Percentiles rank a stretch among this genome's conserved stretches.
phyloP scores from a whole-genome alignment of 768 basidiomycete genomes.

The Leucocoprinus birnbaumii region DNA sequence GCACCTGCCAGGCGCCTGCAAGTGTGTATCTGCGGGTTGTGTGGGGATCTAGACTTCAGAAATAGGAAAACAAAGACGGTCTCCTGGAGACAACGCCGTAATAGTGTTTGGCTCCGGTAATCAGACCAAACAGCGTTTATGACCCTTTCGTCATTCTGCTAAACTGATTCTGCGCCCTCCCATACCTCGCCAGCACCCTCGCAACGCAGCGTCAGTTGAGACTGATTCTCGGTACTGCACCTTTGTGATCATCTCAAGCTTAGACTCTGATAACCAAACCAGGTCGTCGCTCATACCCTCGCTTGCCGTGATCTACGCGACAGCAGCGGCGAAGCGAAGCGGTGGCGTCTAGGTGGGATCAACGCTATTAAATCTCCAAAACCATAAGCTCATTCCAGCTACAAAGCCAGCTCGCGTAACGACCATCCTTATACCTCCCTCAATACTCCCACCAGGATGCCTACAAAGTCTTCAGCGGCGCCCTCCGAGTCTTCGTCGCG shows the following conservation, averaged over 20 bases:
- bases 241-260: no score
- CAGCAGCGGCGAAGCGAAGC: background rate
- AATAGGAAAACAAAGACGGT: background rate
- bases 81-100: background rate
- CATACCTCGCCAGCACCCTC: no score
- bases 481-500: slow-evolving; percentile 59
- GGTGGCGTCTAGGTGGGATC: no score
- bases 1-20: no score
- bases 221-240: no score
- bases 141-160: background rate
- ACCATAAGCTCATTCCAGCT: no score
- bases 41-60: background rate
- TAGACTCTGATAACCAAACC: no score
- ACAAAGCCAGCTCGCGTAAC: no score
- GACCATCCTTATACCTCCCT: background rate
- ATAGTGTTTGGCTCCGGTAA: background rate
- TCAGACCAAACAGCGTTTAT: background rate
- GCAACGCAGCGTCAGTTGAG: no score
- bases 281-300: background rate
- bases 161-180: background rate
- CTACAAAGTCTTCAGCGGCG: slow-evolving; percentile 22
- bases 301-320: background rate
- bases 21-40: no score
- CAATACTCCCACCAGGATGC: slow-evolving; percentile 16
- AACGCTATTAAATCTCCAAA: no score